Percentiles rank a stretch among this genome's conserved stretches.
Evolutionary conservation across 2,329 filamentous ascomycete species (phyloP).

Genomic region (Chaetothyriales sp.): DNA sequence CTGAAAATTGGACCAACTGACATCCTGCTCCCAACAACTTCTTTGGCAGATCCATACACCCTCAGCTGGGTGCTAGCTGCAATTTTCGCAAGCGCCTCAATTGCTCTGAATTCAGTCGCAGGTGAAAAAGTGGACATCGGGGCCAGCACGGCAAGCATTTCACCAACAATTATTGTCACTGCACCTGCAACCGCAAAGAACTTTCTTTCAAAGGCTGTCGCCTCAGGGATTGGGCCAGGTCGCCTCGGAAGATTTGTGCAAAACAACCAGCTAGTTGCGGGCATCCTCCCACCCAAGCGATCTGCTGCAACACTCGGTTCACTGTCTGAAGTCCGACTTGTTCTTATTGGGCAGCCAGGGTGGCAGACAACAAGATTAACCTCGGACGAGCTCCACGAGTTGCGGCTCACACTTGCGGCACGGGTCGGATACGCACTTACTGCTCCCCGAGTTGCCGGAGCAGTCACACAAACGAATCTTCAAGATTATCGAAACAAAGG

Average conservation of each 20-base stretch:
- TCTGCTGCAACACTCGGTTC: slow-evolving; percentile 30
- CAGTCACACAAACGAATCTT: slow-evolving; percentile 70
- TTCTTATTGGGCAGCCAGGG: slow-evolving; percentile 63
- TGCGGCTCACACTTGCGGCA: slow-evolving; percentile 66
- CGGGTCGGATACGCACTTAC: slow-evolving; percentile 76
- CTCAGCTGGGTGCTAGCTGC: slow-evolving; percentile 67
- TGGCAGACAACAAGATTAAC: slow-evolving; percentile 48
- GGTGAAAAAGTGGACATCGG: slow-evolving; percentile 59
- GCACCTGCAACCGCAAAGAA: slow-evolving; percentile 45
- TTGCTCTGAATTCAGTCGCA: slow-evolving; percentile 80
- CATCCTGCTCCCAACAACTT: slow-evolving; percentile 70
- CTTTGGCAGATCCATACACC: slow-evolving; percentile 63
- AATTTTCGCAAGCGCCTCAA: slow-evolving; percentile 66
- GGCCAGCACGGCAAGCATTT: slow-evolving; percentile 55
- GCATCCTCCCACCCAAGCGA: slow-evolving; percentile 45
- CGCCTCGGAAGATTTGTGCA: slow-evolving; percentile 38
- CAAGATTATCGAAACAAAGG: slow-evolving; percentile 62
- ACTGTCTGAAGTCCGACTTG: slow-evolving; percentile 57
- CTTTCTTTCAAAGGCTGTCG: slow-evolving; percentile 45
- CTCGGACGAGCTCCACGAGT: slow-evolving; percentile 56
- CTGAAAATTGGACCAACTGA: slow-evolving; percentile 63
- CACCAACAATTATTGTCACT: slow-evolving; percentile 49
- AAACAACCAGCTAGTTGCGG: slow-evolving; percentile 39
- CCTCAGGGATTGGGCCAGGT: slow-evolving; percentile 22
- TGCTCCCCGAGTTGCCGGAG: slow-evolving; percentile 68